Evolutionary conservation across 2,329 filamentous ascomycete species (phyloP).

Genomic region (Cryphonectria carpinicola): DNA sequence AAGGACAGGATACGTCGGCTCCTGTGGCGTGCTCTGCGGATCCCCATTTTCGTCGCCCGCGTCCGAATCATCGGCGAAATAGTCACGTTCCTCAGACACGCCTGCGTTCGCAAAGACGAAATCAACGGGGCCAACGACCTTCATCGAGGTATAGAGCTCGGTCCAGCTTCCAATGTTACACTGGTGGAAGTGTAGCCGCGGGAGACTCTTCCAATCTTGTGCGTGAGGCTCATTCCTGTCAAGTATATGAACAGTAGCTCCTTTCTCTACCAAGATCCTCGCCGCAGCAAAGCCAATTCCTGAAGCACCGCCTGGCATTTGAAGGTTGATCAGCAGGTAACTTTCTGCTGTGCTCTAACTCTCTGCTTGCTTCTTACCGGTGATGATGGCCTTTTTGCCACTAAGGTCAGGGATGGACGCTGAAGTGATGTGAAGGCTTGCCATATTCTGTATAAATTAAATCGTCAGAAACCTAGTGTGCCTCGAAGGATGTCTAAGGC

Average conservation of each 20-base stretch:
- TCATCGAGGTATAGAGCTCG: constrained; percentile 34
- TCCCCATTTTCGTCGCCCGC: constrained; percentile 8
- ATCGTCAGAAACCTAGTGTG: no score
- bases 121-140: constrained; percentile 34
- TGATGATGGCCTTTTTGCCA: constrained; percentile 25
- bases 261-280: constrained; percentile 35
- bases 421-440: no score
- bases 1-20: constrained; percentile 31
- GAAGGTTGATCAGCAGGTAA: not conserved
- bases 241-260: constrained; percentile 37
- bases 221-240: constrained; percentile 28
- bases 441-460: no score
- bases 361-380: constrained; percentile 8
- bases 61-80: constrained; percentile 39
- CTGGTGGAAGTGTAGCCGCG: constrained; percentile 30
- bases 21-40: no score
- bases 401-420: not conserved
- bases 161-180: constrained; percentile 38
- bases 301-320: constrained; percentile 34
- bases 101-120: constrained; percentile 32
- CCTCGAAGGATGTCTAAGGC: no score
- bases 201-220: constrained; percentile 25
- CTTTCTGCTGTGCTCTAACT: not conserved
- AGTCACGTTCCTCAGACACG: constrained; percentile 37
- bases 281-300: constrained; percentile 41